Base-by-base conservation (phyloP, 2,329 filamentous ascomycete genomes). In the Colletotrichum sp. region DNA sequence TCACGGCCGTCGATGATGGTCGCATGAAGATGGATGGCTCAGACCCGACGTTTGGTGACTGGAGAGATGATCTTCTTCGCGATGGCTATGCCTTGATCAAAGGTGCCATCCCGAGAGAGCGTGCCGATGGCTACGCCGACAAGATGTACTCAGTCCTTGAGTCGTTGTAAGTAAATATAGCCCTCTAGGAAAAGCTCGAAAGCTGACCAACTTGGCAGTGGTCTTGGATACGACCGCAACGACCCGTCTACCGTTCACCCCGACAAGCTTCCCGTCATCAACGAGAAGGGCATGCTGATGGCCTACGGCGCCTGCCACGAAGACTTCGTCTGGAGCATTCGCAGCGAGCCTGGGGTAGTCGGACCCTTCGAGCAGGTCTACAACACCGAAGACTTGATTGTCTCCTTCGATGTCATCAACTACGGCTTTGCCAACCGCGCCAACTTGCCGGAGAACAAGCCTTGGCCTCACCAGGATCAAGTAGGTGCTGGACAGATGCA, bases 381-480 rank as follows among this genome's bases (percentile, higher is more conserved):
- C 72, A 83, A 83, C 18, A 87, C 86, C 3, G 79, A 85, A 64
- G 87, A 89, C 64, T 79, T 89, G 26, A 84, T 89, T 28, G 88
- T 88, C 2, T 89, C 87, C 0, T 90, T 88, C 75, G 88, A 89
- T 75, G 85, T 85, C 9, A 80, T 88, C 77, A 88, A 88, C 80
- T 85, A 86, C 36, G 83, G 83, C 32, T 84, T 89, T 72, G 82
- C 86, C 13, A 86, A 86, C 77, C 83, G 83, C 63, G 81, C 77
- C 16, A 82, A 87, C 75, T 77, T 84, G 6, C 78, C 81, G 6
- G 68, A 79, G 12, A 87, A 85, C 79, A 84, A 82, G 69, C 86
- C 86, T 3, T 88, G 86, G 87, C 85, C 86, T 4, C 87, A 88
- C 77, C 85, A 87, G 60, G 87, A 88, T 71, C 71, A 73, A 48